Evolutionary conservation across 2,329 filamentous ascomycete genomes (phyloP).

Genomic region (Trichoderma harzianum): DNA sequence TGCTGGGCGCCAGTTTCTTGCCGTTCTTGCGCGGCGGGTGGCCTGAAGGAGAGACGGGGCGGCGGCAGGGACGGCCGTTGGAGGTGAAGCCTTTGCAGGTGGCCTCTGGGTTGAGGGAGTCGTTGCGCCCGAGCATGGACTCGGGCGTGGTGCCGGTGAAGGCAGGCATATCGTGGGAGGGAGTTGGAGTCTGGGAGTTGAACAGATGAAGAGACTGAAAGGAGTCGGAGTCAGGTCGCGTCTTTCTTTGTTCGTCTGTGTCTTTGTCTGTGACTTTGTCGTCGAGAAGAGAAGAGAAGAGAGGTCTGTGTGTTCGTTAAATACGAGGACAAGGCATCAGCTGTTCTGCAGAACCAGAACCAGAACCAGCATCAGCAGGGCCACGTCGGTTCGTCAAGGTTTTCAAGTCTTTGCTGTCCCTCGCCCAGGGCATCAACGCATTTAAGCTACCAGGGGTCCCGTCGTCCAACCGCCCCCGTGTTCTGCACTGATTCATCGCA

Average conservation of each 20-base stretch:
- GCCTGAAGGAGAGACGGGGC: conserved; percentile 47
- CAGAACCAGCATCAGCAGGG: background rate
- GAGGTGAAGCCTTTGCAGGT: conserved; percentile 88
- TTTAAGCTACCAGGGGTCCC: background rate
- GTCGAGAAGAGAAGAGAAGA: background rate
- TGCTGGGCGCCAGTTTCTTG: conserved; percentile 29
- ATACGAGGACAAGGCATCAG: background rate
- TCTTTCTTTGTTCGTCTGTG: background rate
- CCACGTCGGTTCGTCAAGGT: background rate
- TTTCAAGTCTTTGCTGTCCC: background rate
- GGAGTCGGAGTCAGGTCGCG: background rate
- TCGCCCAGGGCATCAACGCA: conserved; percentile 14
- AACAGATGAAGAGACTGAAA: background rate
- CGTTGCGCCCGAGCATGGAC: conserved; percentile 70
- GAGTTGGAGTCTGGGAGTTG: background rate
- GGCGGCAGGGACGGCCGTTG: conserved; percentile 77
- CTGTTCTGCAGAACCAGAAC: background rate
- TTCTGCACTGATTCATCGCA: conserved; percentile 7
- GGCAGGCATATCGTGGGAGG: conserved; percentile 31
- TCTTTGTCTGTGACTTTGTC: conserved; percentile 20
- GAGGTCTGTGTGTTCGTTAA: background rate
- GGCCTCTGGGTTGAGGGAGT: conserved; percentile 77
- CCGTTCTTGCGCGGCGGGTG: conserved; percentile 20
- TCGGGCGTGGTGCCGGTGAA: conserved; percentile 65
- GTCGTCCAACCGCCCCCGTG: background rate